Evolutionary conservation across 2,329 filamentous ascomycete genomes (phyloP), one percentile per base, ranked within the genome.

Genomic region (Albifimbria verrucaria): DNA sequence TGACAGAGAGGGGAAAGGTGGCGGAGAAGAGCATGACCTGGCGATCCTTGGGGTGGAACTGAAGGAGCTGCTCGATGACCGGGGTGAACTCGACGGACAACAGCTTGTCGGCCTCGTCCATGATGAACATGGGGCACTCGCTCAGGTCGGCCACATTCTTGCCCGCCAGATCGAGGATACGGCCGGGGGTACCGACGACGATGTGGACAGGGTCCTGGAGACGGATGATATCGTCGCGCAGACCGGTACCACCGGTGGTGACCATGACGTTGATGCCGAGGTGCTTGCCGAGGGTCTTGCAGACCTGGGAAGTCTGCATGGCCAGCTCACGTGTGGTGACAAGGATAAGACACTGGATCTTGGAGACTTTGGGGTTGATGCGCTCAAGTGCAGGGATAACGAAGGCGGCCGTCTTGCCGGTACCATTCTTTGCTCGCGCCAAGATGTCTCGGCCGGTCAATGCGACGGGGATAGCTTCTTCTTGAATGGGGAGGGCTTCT

Each of bases 21-120:
- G 95, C 95, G 63, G 91, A 96, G 79, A 99, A 99, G 56, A 99
- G 87, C 94, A 99, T 99, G 66, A 99, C 92, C 75, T 99, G 94
- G 54, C 94, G 89, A 68, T 99, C 93, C 72, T 94, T 96, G 58
- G 94, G 93, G 71, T 97, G 93, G 75, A 96, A 97, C 59, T 90
- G 88, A 48, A 99, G 81, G 21, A 99, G 81, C 71, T 99, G 92
- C 73, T 99, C 95, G 61, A 99, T 96, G 58, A 96, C 92, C 23
- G 93, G 92, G 7, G 94, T 99, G 69, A 99, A 99, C 70, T 99
- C 94, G 55, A 90, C 85, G 7, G 94, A 99, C 49, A 99, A 83
- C 56, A 99, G 86, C 78, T 99, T 99, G 75, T 99, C 94, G 52
- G 94, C 94, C 73, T 99, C 94, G 67, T 99, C 94, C 94, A 99